Conservation (phyloP, 176 grass and related monocot genomes). For the Oryza coarctata region DNA sequence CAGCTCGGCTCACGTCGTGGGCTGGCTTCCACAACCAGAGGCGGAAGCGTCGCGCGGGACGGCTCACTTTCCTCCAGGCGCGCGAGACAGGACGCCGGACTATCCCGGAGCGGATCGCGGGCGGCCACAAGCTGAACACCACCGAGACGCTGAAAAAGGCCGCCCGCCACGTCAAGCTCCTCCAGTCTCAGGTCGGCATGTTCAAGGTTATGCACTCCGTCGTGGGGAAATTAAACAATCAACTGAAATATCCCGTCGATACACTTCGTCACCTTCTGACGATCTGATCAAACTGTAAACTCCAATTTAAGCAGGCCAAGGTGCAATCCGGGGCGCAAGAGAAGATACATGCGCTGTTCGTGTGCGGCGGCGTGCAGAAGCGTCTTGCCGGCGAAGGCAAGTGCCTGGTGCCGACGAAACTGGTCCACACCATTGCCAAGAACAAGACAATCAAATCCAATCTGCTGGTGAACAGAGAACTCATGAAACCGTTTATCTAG, state of each 20-base stretch:
- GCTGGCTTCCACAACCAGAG: too few species aligned
- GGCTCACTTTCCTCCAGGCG: too few species aligned
- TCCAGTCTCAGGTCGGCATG: constrained; percentile 74
- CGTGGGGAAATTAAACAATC: constrained; percentile 44
- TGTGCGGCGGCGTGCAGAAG: constrained; percentile 38
- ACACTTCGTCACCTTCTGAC: not conserved
- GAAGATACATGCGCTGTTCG: constrained; percentile 51
- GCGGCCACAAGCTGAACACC: constrained; percentile 61
- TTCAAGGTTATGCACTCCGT: constrained; percentile 50
- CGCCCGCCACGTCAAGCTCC: constrained; percentile 61
- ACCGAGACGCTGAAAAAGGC: constrained; percentile 73
- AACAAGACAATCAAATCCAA: constrained; percentile 20
- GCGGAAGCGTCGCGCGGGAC: too few species aligned
- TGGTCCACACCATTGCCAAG: constrained; percentile 44
- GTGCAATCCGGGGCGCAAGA: constrained; percentile 12
- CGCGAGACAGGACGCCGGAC: constrained; percentile 75
- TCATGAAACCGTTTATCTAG: too few species aligned
- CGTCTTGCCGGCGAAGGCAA: constrained; percentile 49
- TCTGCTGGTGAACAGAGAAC: too few species aligned
- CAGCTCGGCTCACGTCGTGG: too few species aligned
- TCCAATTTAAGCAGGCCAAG: constrained; percentile 19
- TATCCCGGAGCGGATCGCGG: constrained; percentile 64
- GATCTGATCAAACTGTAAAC: not conserved
- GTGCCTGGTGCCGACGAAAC: constrained; percentile 56
- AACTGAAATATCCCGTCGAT: not conserved